A percentile compares a stretch with the other conserved stretches of the same genome.
phyloP scores from a whole-genome alignment of 2,329 filamentous ascomycete species.

The Alternaria metachromatica region DNA sequence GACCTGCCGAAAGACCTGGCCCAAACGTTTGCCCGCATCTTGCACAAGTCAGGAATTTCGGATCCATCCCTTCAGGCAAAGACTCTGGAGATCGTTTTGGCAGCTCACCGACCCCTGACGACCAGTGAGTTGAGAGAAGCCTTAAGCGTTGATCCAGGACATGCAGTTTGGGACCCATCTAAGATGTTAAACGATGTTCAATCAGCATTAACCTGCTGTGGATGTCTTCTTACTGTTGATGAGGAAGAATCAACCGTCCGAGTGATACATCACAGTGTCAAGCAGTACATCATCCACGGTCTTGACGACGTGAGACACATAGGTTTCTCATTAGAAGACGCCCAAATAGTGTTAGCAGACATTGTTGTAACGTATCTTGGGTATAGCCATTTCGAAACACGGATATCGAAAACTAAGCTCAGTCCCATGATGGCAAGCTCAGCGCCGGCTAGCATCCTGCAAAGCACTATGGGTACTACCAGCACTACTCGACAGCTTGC shows the following conservation, averaged over 20 bases:
- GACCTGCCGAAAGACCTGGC: slow-evolving; percentile 26
- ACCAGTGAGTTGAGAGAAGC: slow-evolving; percentile 50
- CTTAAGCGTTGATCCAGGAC: slow-evolving; percentile 46
- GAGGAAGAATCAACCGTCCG: slow-evolving; percentile 33
- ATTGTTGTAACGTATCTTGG: too few species aligned
- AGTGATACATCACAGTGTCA: slow-evolving; percentile 27
- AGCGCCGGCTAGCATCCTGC: too few species aligned
- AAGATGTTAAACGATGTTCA: slow-evolving; percentile 23
- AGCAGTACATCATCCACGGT: too few species aligned
- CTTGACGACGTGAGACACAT: too few species aligned
- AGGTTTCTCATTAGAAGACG: too few species aligned
- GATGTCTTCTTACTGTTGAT: slow-evolving; percentile 30
- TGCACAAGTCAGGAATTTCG: slow-evolving; percentile 1
- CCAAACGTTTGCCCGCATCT: slow-evolving; percentile 12
- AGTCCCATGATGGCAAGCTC: too few species aligned
- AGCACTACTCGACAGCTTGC: too few species aligned
- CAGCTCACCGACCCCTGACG: slow-evolving; percentile 40
- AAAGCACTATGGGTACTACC: too few species aligned
- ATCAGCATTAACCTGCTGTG: slow-evolving; percentile 26
- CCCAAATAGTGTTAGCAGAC: too few species aligned
- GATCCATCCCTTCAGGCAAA: slow-evolving; percentile 28
- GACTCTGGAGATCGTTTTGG: slow-evolving; percentile 40
- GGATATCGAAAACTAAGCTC: too few species aligned
- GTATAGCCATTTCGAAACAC: too few species aligned
- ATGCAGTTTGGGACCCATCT: slow-evolving; percentile 23